These are phyloP conservation scores for Phytophthora brassicae DNA, from an alignment of 352 stramenopile genomes.

Conservation along the genomic window DNA sequence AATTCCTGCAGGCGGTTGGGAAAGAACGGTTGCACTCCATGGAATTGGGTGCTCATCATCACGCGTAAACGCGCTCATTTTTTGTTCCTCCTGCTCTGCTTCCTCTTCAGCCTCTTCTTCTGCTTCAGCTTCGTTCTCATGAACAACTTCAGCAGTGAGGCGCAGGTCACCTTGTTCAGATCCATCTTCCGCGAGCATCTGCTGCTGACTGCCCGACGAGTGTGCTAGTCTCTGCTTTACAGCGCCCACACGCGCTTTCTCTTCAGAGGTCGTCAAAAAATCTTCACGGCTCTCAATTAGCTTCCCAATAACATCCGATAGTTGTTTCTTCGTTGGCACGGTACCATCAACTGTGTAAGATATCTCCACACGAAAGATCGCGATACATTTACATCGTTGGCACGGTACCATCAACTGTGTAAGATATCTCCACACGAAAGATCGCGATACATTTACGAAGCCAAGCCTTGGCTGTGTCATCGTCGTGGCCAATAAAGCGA, in stretches of 20 bases:
- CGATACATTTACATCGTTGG: constrained; percentile 72
- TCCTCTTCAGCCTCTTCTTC: constrained; percentile 89
- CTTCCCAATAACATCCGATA: constrained; percentile 64
- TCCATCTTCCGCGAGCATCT: constrained; percentile 43
- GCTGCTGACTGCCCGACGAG: constrained; percentile 43
- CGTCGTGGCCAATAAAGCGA: constrained; percentile 60
- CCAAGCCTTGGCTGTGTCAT: constrained; percentile 43
- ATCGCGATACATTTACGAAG: constrained; percentile 69
- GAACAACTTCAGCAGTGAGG: constrained; percentile 83
- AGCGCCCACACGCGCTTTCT: constrained; percentile 51
- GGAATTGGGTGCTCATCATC: constrained; percentile 88
- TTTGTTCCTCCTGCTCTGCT: constrained; percentile 90
- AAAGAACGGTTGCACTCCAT: constrained; percentile 64
- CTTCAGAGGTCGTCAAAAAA: constrained; percentile 60
- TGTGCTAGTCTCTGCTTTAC: constrained; percentile 70
- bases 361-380: constrained; percentile 78
- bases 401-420: constrained; percentile 60
- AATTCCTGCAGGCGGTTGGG: constrained; percentile 23
- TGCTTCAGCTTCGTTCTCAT: constrained; percentile 89
- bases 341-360: constrained; percentile 70
- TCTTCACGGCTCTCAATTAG: constrained; percentile 58
- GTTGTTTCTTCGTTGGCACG: constrained; percentile 69
- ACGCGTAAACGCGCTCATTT: constrained; percentile 90
- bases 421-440: constrained; percentile 85
- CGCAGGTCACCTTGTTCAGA: constrained; percentile 73